Percentiles rank a stretch among this genome's conserved stretches.
phyloP scores from a whole-genome alignment of 257 asterid genomes.

The Avicennia marina region DNA sequence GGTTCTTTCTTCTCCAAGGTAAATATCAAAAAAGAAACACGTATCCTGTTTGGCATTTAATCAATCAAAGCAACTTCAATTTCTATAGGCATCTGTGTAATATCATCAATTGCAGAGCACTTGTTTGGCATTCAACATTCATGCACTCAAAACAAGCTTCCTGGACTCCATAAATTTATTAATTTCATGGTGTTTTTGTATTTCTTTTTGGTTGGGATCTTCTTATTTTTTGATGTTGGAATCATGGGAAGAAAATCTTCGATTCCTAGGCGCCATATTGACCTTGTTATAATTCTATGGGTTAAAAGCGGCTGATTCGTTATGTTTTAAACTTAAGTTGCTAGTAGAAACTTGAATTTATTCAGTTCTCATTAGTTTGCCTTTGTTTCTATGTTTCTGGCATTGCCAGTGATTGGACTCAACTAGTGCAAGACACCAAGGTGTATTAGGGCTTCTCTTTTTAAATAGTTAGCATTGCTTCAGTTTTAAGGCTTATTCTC shows the following conservation, averaged over 20 bases:
- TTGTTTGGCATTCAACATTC: conserved; percentile 2
- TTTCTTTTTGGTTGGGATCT: conserved; percentile 5
- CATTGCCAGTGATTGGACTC: too few species aligned
- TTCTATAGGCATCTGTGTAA: neutral
- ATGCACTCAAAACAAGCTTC: neutral
- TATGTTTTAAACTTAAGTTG: neutral
- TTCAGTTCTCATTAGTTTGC: too few species aligned
- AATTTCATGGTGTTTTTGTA: neutral
- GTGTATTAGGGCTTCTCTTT: conserved; percentile 8
- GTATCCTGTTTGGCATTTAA: too few species aligned
- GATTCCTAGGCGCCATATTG: neutral
- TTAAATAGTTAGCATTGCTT: neutral
- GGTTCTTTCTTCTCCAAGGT: conserved; percentile 98
- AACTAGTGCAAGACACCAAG: neutral
- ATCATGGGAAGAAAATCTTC: neutral
- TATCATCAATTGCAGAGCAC: conserved; percentile 3
- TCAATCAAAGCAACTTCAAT: conserved; percentile 11
- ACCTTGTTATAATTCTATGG: neutral
- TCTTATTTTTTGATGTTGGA: neutral
- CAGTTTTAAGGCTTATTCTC: conserved; percentile 2
- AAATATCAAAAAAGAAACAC: too few species aligned
- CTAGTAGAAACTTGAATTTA: neutral
- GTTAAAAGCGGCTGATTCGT: neutral
- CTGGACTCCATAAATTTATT: neutral
- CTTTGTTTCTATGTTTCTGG: too few species aligned